phyloP scores from a whole-genome alignment of 2,329 filamentous ascomycete species.

The Diaporthe batatas region DNA sequence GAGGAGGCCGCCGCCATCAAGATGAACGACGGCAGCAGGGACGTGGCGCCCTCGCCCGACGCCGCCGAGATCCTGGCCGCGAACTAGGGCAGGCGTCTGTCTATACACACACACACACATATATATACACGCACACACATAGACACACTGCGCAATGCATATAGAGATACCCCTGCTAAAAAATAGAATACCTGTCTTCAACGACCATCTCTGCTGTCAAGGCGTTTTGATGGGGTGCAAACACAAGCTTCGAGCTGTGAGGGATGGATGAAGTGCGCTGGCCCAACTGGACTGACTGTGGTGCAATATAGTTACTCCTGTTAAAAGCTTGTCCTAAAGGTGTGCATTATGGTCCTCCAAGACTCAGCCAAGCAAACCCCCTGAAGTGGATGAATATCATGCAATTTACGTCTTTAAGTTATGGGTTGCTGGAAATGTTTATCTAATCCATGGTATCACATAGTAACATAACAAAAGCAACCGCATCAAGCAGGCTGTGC shows the following conservation, averaged over 20 bases:
- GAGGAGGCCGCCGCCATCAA: conserved; percentile 59
- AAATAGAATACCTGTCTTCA: conserved; percentile 29
- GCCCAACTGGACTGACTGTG: too few species aligned
- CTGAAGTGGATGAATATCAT: not conserved
- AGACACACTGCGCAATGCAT: conserved; percentile 4
- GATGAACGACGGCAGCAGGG: conserved; percentile 59
- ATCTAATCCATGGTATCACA: conserved; percentile 13
- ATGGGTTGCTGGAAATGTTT: not conserved
- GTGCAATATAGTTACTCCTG: not conserved
- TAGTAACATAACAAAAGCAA: not conserved
- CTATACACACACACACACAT: not conserved
- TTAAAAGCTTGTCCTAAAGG: too few species aligned
- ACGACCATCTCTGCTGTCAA: too few species aligned
- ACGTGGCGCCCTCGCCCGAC: conserved; percentile 62
- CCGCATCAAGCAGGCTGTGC: not conserved
- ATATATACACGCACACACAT: not conserved
- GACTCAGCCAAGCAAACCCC: too few species aligned
- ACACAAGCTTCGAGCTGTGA: too few species aligned
- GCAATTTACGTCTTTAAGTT: not conserved
- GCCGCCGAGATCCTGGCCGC: conserved; percentile 71
- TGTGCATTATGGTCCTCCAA: not conserved
- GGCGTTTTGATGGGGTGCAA: not conserved
- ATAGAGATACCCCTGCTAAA: conserved; percentile 40
- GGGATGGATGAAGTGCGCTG: too few species aligned
- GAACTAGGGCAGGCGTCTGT: conserved; percentile 55